Base-by-base conservation (phyloP, 805 yeast species). In the Hanseniaspora valbyensis region DNA sequence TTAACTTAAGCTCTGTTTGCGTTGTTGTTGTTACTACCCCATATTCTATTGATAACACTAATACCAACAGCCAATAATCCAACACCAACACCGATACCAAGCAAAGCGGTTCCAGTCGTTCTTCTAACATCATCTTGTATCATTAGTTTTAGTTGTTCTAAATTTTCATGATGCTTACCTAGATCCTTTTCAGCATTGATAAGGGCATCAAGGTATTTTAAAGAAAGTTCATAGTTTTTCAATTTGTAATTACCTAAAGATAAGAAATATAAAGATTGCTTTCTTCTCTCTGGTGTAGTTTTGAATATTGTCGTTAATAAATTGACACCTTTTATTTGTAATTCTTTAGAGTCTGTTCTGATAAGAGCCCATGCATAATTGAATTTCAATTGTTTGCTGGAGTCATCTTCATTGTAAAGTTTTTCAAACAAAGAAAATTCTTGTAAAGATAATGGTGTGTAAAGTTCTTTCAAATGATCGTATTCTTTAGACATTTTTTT, bases 341-440 rank as follows among this genome's bases (percentile, higher is more conserved):
- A 82, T 36, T 70, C 73, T 21, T 71, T 69, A 44, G 73, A 71
- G 45, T 65, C 61, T 1, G 95, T 80, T 63, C 87, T 89, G 55
- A 94, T 77, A 45, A 92, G 70, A 3, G 94, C 98, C 98, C 99
- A 92, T 0, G 96, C 95, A 59, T 84, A 85, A 66, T 94, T 92
- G 73, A 92, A 92, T 52, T 80, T 76, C 2, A 96, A 81, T 64
- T 88, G 96, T 0, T 84, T 74, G 0, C 89, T 73, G 0, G 86
- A 88, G 36, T 74, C 70, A 4, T 92, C 95, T 8, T 67, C 66
- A 29, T 83, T 37, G 85, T 87, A 59, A 87, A 95, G 57, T 79
- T 75, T 55, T 77, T 80, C 28, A 92, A 73, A 32, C 0, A 88
- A 75, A 14, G 77, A 81, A 38, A 92, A 72, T 59, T 90, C 95